Base-by-base conservation (phyloP, 192 early-diverging fungal genomes). In the Oehlia diaphana region DNA sequence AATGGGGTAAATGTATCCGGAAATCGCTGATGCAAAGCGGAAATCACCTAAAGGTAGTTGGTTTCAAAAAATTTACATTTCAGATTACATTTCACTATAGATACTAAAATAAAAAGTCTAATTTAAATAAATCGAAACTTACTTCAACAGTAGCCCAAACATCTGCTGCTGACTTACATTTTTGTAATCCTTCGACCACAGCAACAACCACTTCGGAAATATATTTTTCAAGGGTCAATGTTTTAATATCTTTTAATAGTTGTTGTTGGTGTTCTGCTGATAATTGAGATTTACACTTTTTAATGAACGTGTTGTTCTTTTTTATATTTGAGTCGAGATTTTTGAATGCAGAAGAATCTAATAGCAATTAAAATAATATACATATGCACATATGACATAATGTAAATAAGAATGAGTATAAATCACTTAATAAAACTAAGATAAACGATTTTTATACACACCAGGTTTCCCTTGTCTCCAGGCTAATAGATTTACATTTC, bases 171-270 rank as follows among this genome's bases (percentile, higher is more conserved):
- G 88, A 84, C 79, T 93, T 93, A 80, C 94, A 93, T 37, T 89
- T 90, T 6, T 86, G 72, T 72, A 89, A 81, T 19, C 93, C 93
- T 80, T 99, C 97, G 19, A 91, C 83, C 13, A 95, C 90, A 10
- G 97, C 92, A 8, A 89, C 86, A 16, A 94, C 95, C 37, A 99
- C 91, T 88, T 99, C 98, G 58, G 92, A 92, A 74, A 98, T 90
- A 83, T 98, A 99, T 82, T 99, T 99, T 83, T 97, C 97, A n/a
- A 99, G 88, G 81, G 93, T 96, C 19, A 99, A 88, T 65, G 92
- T 88, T 47, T 87, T 87, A 37, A 97, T 89, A 77, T 98, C 96
- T 28, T 92, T 90, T 49, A 96, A 77, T 28, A 97, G 87, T 81
- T 94, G 94, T 42, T 81, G 84, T 0, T 81, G 82, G 58, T 77